Evolutionary conservation across 345 rosid genomes (phyloP).

Genomic region (Salix udensis): DNA sequence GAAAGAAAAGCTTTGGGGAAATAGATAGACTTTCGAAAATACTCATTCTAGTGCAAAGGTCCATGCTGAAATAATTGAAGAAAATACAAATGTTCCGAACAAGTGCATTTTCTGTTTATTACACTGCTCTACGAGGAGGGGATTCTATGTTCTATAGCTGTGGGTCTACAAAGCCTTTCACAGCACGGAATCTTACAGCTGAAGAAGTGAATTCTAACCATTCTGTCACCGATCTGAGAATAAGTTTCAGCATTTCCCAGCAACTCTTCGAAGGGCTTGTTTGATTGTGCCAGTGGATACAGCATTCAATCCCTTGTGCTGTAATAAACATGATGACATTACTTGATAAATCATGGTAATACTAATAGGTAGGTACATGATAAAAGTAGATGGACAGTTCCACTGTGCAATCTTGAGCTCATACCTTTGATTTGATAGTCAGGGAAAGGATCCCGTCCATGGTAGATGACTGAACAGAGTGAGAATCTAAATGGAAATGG

Average conservation of each 20-base stretch:
- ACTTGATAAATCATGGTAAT: background rate
- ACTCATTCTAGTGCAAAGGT: background rate
- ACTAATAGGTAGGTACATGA: background rate
- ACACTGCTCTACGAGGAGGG: slow-evolving; percentile 5
- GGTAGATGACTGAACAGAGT: slow-evolving; percentile 69
- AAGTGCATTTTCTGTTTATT: slow-evolving; percentile 14
- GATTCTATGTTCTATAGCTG: background rate
- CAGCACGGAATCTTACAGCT: slow-evolving; percentile 18
- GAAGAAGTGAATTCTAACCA: slow-evolving; percentile 7
- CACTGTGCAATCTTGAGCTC: background rate
- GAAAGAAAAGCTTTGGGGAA: no score
- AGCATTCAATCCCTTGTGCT: slow-evolving; percentile 50
- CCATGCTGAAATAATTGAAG: background rate
- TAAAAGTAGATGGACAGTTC: background rate
- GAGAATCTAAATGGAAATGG: slow-evolving; percentile 65
- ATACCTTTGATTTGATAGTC: slow-evolving; percentile 69
- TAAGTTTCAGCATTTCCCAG: slow-evolving; percentile 45
- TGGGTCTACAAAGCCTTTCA: slow-evolving; percentile 14
- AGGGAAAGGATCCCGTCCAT: slow-evolving; percentile 55
- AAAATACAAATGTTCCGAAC: background rate
- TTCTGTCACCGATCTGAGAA: background rate
- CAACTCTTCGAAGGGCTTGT: slow-evolving; percentile 57
- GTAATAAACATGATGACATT: slow-evolving; percentile 22
- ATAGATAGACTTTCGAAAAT: no score
- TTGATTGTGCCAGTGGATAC: slow-evolving; percentile 49